Evolutionary conservation across 768 basidiomycete species (phyloP), one percentile per base, ranked within the genome.

Genomic region (Trametes meyenii): DNA sequence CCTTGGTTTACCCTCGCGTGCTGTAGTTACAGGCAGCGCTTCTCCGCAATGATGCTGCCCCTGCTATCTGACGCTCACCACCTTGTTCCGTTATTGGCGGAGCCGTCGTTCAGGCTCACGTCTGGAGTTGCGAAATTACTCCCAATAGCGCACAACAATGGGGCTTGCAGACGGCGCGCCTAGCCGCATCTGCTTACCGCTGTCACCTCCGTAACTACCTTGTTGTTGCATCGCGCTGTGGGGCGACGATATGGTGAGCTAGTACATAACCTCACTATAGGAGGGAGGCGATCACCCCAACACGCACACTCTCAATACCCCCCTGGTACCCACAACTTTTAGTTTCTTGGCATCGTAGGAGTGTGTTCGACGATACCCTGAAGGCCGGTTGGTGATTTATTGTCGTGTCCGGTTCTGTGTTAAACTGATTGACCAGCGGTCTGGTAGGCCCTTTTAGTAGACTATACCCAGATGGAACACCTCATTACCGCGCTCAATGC

Each of bases 141-240:
- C 40, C 7, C n/a, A n/a, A 21, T 40, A 5, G 49, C 4, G n/a
- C 49, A 50, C 40, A 50, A 50, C 14, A 12, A n/a, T 6, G 8
- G 13, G 12, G 40, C 26, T 8, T 12, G n/a, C 17, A 33, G 19
- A 29, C 26, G 29, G 43, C 19, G 29, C 57, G 29, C 21, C 24
- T 21, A 17, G 21, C 8, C 29, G 48, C 35, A 21, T 3, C 5
- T 43, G 29, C 26, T 58, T 7, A 16, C 36, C 36, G 39, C 57
- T 58, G 57, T 50, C 57, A 58, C 3, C 17, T 14, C 29, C 49
- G 17, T 58, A 33, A 29, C 57, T 50, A 58, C 57, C 57, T 58
- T 58, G 23, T 58, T 43, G 19, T 50, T 43, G 19, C 43, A 11
- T 24, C n/a, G 11, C 16, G 8, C 2, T 23, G 8, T 21, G 12